Evolutionary conservation across 1,139 yeast genomes (phyloP), one percentile per base, ranked within the genome.

Genomic region (Taiozyma onychis): DNA sequence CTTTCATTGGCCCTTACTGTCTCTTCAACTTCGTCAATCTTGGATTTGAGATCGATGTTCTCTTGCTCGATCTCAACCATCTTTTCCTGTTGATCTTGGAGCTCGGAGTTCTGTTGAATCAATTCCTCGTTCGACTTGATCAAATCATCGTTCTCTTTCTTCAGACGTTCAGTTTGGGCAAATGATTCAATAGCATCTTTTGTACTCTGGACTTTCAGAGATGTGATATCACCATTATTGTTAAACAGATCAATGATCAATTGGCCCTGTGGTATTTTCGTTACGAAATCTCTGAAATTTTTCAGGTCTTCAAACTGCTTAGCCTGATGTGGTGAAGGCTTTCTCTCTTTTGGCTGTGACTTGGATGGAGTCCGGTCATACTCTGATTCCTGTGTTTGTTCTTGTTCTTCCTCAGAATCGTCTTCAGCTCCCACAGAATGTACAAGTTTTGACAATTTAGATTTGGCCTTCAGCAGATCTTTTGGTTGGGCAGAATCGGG

Each of bases 351-450:
- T 9, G 48, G 42, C 44, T 41, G 51, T 27, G 47, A 30, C 45
- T 58, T 60, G 3, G 61, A 60, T 2, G 63, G 63, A 2, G 63
- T 60, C 5, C 55, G 57, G 3, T 57, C 55, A 16, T 45, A 49
- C 11, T 49, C 51, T 2, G 57, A 43, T 2, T 39, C 32, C 44
- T 53, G 45, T 9, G 48, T 47, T 13, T 28, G 30, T 7, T 37
- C 42, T 16, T 48, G 49, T 22, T 44, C 43, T 5, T n/a, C 41
- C 10, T 37, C 48, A n/a, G 45, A 34, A 4, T 44, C 43, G 14
- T 44, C 49, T n/a, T 47, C 52, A 30, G 26, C 10, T n/a, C 46
- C 48, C 1, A 46, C 54, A 1, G 48, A 44, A 26, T 56, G 53
- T 5, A 57, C 53, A 50, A 60, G 54, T 13, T 47, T 54, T 6